Evolutionary conservation across 2,329 filamentous ascomycete genomes (phyloP).

Genomic region (Cadophora malorum): DNA sequence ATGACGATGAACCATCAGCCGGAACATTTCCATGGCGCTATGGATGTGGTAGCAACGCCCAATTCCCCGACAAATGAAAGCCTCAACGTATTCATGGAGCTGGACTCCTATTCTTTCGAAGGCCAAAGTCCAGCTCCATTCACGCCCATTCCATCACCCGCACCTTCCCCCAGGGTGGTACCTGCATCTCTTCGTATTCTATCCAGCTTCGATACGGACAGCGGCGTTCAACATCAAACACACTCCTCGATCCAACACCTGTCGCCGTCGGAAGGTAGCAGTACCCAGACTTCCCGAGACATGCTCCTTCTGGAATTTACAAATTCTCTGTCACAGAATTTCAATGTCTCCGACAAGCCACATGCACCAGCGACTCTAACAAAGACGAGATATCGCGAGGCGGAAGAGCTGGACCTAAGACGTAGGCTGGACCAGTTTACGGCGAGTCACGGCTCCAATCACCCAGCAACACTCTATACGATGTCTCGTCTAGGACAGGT

Average conservation of each 20-base stretch:
- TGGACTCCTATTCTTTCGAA: neutral
- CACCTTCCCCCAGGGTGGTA: neutral
- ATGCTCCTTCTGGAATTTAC: too few relatives aligned
- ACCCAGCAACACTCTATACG: constrained; percentile 12
- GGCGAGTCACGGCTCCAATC: neutral
- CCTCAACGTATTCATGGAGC: neutral
- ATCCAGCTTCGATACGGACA: neutral
- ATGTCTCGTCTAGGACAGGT: constrained; percentile 5
- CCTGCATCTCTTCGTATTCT: neutral
- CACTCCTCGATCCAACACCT: neutral
- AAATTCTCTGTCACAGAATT: too few relatives aligned
- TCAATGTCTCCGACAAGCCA: too few relatives aligned
- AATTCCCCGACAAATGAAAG: neutral
- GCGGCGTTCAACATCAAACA: neutral
- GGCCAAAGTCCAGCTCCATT: constrained; percentile 18
- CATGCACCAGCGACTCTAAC: neutral
- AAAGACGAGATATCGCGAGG: constrained; percentile 19
- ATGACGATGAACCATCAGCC: neutral
- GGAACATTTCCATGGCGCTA: neutral
- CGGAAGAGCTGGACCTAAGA: constrained; percentile 16
- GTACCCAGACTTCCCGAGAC: too few relatives aligned
- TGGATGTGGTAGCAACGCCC: neutral
- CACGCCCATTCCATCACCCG: constrained; percentile 4
- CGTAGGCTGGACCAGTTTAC: neutral
- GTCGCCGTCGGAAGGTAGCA: neutral